A percentile compares a stretch with the other conserved stretches of the same genome.
Conservation (phyloP, 768 basidiomycete genomes). For the Mycena vitilis region DNA sequence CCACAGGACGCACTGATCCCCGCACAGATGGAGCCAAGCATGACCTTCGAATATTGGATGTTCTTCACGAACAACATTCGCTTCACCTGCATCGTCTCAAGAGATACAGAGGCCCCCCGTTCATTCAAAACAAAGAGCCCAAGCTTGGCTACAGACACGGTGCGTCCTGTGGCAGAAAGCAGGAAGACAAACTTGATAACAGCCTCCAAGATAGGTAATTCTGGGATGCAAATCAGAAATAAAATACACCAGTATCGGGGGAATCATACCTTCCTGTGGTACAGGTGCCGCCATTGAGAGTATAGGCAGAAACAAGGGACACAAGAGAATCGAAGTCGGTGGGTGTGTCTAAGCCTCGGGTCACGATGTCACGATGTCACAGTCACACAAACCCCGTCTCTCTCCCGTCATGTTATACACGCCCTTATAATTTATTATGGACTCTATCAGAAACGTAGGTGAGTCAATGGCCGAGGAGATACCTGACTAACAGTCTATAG, state of each 20-base stretch:
- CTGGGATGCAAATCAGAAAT: conserved; percentile 54
- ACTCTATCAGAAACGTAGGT: background rate
- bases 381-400: too few species aligned
- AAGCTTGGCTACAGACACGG: background rate
- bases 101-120: conserved; percentile 7
- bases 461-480: background rate
- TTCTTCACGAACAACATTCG: conserved; percentile 12
- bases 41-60: conserved; percentile 17
- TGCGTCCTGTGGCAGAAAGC: conserved; percentile 34
- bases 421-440: background rate
- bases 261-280: conserved; percentile 77
- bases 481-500: background rate
- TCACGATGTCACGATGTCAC: background rate
- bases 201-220: conserved; percentile 93
- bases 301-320: too few species aligned
- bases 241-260: conserved; percentile 33
- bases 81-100: conserved; percentile 22
- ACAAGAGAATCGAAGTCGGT: background rate
- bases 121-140: background rate
- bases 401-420: too few species aligned
- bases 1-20: conserved; percentile 39
- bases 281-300: conserved; percentile 81
- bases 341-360: too few species aligned
- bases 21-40: too few species aligned
- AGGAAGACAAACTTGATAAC: conserved; percentile 79